Conservation (phyloP, 1,284 basidiomycete species). For the Sporisorium iseilematis-ciliati region DNA sequence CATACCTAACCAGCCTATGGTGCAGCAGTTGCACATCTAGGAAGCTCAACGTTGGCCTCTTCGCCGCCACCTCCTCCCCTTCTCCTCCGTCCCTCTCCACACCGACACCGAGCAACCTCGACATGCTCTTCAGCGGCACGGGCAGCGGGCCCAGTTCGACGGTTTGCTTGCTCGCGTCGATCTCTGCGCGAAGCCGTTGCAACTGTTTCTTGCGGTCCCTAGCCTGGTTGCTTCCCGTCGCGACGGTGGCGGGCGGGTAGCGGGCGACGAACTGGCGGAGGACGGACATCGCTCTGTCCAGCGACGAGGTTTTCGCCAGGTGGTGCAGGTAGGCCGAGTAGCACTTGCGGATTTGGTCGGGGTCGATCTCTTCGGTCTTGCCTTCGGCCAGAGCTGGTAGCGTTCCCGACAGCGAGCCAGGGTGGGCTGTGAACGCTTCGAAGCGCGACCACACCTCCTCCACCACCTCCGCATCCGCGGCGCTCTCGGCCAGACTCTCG, state of each 20-base stretch:
- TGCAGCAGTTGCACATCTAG: conserved; percentile 59
- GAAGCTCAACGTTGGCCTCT: conserved; percentile 41
- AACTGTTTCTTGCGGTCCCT: neutral
- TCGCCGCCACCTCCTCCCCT: neutral
- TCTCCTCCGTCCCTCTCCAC: neutral
- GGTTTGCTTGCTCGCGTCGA: neutral
- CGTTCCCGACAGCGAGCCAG: neutral
- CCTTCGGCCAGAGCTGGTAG: neutral
- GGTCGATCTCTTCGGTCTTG: conserved; percentile 7
- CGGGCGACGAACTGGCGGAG: conserved; percentile 14
- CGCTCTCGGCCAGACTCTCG: conserved; percentile 28
- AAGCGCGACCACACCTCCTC: conserved; percentile 47
- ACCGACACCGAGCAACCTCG: neutral
- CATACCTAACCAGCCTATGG: conserved; percentile 53
- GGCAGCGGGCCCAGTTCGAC: conserved; percentile 32
- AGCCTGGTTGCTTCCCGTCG: neutral
- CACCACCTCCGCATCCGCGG: neutral
- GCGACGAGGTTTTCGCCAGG: conserved; percentile 27
- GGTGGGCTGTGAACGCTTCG: neutral
- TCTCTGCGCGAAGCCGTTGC: neutral
- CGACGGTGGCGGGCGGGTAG: conserved; percentile 20
- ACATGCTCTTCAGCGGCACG: conserved; percentile 10
- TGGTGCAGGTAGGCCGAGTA: conserved; percentile 54
- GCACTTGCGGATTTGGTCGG: conserved; percentile 32
- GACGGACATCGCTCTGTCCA: conserved; percentile 16